These are phyloP conservation scores for Trichoderma oligosporum DNA, from an alignment of 2,329 filamentous ascomycete species.

Conservation along the genomic window DNA sequence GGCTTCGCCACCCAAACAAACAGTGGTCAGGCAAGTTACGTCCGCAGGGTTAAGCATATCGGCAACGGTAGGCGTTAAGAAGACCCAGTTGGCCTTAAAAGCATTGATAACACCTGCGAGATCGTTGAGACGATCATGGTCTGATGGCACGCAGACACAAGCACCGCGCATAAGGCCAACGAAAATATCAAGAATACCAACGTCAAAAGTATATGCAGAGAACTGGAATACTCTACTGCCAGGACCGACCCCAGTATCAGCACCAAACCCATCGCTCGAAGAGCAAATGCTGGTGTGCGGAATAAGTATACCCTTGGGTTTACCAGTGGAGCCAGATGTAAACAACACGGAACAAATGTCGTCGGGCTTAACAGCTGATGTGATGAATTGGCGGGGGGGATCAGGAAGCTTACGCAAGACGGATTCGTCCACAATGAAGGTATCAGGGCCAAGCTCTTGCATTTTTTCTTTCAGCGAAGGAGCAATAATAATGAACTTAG, in stretches of 20 bases:
- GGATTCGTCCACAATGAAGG: neutral
- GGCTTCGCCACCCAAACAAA: neutral
- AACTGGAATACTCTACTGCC: neutral
- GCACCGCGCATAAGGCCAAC: slow-evolving; percentile 17
- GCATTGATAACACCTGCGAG: slow-evolving; percentile 15
- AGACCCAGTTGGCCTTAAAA: slow-evolving; percentile 4
- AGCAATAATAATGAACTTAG: neutral
- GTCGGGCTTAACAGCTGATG: neutral
- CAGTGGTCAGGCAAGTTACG: neutral
- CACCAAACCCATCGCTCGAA: neutral
- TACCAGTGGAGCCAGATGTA: slow-evolving; percentile 24
- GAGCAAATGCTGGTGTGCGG: neutral
- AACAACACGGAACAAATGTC: slow-evolving; percentile 20
- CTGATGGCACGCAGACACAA: slow-evolving; percentile 23
- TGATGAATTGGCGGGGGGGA: neutral
- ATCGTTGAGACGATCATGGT: slow-evolving; percentile 19
- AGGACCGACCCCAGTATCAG: neutral
- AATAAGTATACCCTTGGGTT: slow-evolving; percentile 23
- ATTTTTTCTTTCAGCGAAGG: neutral
- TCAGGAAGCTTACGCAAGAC: neutral
- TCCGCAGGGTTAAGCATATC: neutral
- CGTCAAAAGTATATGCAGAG: slow-evolving; percentile 12
- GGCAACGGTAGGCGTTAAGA: slow-evolving; percentile 22
- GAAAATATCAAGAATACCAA: slow-evolving; percentile 1
- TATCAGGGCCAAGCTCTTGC: neutral